A percentile compares a stretch with the other conserved stretches of the same genome.
Evolutionary conservation across 345 rosid species (phyloP).

Genomic region (Populus deltoides): DNA sequence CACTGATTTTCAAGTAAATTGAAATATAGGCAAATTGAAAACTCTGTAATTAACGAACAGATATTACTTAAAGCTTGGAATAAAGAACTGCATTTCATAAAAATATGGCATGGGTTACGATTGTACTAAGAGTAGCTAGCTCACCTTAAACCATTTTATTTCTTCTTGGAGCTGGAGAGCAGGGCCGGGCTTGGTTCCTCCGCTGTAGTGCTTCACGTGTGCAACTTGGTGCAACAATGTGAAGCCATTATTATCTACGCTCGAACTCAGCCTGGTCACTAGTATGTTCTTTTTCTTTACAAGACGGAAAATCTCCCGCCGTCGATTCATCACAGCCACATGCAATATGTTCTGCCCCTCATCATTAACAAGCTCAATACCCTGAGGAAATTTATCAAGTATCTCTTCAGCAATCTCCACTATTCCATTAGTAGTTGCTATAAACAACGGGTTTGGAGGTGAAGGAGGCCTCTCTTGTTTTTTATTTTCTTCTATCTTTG

Average conservation of each 20-base stretch:
- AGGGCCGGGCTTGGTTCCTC: neutral
- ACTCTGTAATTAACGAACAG: too few species aligned
- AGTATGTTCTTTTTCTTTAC: neutral
- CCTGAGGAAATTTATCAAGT: constrained; percentile 3
- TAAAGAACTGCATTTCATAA: too few species aligned
- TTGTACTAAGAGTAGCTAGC: too few species aligned
- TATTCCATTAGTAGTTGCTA: constrained; percentile 18
- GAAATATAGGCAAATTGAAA: too few species aligned
- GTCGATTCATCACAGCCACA: constrained; percentile 20
- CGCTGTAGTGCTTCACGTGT: neutral
- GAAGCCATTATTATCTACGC: constrained; percentile 16
- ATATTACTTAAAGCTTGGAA: too few species aligned
- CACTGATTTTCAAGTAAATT: too few species aligned
- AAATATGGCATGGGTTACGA: too few species aligned
- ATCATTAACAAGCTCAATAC: constrained; percentile 2
- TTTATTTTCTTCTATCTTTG: neutral
- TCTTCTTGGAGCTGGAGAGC: too few species aligned
- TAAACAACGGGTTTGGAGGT: constrained; percentile 11
- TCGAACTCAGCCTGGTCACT: constrained; percentile 9
- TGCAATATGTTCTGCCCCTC: constrained; percentile 22
- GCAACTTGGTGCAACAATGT: constrained; percentile 27
- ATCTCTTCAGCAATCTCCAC: constrained; percentile 12
- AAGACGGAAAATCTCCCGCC: constrained; percentile 9
- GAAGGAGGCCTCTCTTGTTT: neutral
- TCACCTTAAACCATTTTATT: too few species aligned